phyloP scores from a whole-genome alignment of 495 filamentous ascomycete genomes.

The Neurospora sp. region DNA sequence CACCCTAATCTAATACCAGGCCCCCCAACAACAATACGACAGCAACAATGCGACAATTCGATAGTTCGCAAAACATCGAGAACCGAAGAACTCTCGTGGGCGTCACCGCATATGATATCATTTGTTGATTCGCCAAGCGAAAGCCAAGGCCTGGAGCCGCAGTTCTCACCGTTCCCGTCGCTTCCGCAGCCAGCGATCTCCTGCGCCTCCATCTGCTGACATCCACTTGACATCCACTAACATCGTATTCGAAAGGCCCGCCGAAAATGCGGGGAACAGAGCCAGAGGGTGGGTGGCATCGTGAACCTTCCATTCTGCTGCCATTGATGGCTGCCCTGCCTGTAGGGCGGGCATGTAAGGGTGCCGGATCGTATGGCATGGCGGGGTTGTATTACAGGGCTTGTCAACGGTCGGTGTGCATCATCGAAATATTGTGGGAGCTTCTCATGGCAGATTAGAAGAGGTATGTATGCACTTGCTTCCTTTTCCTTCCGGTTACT shows the following conservation, averaged over 20 bases:
- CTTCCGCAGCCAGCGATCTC: neutral
- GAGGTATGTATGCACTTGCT: accelerated
- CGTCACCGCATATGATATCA: neutral
- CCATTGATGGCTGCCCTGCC: neutral
- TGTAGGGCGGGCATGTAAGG: neutral
- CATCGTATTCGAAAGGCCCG: neutral
- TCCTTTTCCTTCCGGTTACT: no score
- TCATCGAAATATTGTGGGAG: neutral
- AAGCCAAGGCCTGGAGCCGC: neutral
- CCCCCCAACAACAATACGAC: no score
- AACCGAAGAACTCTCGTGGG: neutral
- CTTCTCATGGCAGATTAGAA: no score
- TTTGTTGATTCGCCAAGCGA: neutral
- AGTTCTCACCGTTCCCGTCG: neutral
- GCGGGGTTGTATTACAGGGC: neutral
- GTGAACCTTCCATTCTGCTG: neutral
- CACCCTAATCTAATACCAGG: neutral
- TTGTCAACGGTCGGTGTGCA: neutral
- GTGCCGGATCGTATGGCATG: neutral
- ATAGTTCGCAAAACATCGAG: neutral
- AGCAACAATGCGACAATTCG: neutral
- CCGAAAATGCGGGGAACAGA: neutral
- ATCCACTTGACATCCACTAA: neutral
- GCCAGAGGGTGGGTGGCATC: neutral
- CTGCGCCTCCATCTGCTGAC: neutral